phyloP scores from a whole-genome alignment of 2,329 filamentous ascomycete species.

The Tolypocladium pustulatum region DNA sequence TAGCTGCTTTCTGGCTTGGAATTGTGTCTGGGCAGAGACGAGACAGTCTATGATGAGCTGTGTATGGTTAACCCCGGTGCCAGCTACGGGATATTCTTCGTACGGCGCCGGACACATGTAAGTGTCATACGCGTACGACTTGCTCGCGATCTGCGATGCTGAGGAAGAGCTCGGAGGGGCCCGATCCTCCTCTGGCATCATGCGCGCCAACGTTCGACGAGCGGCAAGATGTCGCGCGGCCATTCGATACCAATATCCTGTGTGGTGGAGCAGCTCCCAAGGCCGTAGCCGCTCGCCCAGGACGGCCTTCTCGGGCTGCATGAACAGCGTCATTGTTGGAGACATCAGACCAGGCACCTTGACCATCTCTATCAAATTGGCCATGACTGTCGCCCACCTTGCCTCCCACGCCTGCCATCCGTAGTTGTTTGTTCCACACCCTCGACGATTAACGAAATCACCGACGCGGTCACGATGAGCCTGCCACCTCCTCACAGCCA shows the following conservation, averaged over 20 bases:
- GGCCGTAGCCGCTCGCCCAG: constrained; percentile 48
- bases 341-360: constrained; percentile 39
- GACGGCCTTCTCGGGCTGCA: constrained; percentile 48
- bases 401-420: constrained; percentile 93
- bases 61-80: constrained; percentile 42
- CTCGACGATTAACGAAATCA: constrained; percentile 71
- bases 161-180: constrained; percentile 36
- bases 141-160: constrained; percentile 34
- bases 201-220: constrained; percentile 41
- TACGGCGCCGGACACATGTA: constrained; percentile 57
- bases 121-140: constrained; percentile 50
- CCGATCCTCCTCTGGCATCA: constrained; percentile 49
- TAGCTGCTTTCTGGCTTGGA: constrained; percentile 40
- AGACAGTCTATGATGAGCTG: constrained; percentile 44
- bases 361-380: constrained; percentile 44
- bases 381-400: constrained; percentile 56
- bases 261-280: constrained; percentile 55
- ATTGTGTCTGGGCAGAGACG: constrained; percentile 40
- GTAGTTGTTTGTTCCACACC: constrained; percentile 79
- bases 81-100: constrained; percentile 44
- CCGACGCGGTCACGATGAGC: constrained; percentile 63
- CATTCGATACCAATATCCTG: constrained; percentile 55
- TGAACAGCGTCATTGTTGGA: constrained; percentile 32
- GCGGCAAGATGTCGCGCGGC: constrained; percentile 46
- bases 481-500: constrained; percentile 72